Evolutionary conservation across 1,284 basidiomycete genomes (phyloP), one percentile per base, ranked within the genome.

Genomic region (Fomitiporia mediterranea): DNA sequence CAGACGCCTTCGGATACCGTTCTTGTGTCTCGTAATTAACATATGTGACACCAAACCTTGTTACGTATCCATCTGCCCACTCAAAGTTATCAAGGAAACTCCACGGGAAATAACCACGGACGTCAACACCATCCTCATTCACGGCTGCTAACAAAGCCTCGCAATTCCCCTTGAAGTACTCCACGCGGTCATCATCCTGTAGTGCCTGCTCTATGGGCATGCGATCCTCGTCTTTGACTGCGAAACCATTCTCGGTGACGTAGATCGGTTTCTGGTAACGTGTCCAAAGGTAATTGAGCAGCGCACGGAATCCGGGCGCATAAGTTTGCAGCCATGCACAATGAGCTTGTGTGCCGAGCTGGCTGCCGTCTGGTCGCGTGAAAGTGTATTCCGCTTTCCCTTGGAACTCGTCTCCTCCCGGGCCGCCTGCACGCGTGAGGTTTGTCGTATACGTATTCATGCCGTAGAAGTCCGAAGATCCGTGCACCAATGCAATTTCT

Each of bases 391-490:
- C 77, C 17, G 80, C 78, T 50, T 78, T 76, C 11, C 84, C 85
- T 63, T 84, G 80, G 67, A 84, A 80, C 67, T 88, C 86, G 60
- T 84, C 82, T 32, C 40, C 39, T 1, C 28, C 39, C 30, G 72
- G 70, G 1, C 82, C 83, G 15, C 81, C 83, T 34, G 78, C 78
- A 67, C 79, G 80, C 83, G 58, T 79, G 17, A 86, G 74, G 66
- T 88, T 84, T 42, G 80, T 85, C 2, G 86, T 85, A 69, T 89
- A 89, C 8, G 84, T 84, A 70, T 88, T 85, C 74, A 83, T 78
- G 30, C 81, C 84, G 64, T 84, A 82, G 69, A 87, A 88, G 63
- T 87, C 86, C 2, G 82, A 83, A 4, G 81, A 84, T 38, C 81
- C 86, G 59, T 81, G 80, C 55, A 91, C 81, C 40, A 89, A 69